A percentile compares a stretch with the other conserved stretches of the same genome.
phyloP scores from a whole-genome alignment of 352 stramenopile genomes.

The Phytophthora sp. region DNA sequence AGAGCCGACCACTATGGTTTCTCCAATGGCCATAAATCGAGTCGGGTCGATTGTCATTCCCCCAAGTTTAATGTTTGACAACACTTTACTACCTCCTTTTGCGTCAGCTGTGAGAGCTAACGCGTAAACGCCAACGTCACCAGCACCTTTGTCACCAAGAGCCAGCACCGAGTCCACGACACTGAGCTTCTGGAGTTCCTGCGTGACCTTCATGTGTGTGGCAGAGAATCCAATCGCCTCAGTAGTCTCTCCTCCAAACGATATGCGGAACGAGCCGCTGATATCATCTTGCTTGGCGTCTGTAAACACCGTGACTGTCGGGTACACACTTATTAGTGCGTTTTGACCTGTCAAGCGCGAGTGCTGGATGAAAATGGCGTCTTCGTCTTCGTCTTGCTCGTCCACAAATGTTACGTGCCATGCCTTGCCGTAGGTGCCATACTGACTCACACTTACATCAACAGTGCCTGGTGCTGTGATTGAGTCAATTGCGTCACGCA shows the following conservation, averaged over 20 bases:
- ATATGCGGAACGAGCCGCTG: slow-evolving; percentile 61
- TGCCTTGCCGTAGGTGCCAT: slow-evolving; percentile 69
- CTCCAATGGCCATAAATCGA: slow-evolving; percentile 63
- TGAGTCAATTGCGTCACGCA: slow-evolving; percentile 89
- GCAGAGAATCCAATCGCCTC: slow-evolving; percentile 64
- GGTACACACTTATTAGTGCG: slow-evolving; percentile 72
- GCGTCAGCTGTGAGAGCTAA: slow-evolving; percentile 57
- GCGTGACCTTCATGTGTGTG: slow-evolving; percentile 72
- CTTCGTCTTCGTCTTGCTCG: slow-evolving; percentile 52
- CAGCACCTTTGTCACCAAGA: slow-evolving; percentile 43
- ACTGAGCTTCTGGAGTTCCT: slow-evolving; percentile 74
- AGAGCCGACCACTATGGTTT: slow-evolving; percentile 48
- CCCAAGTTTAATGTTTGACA: slow-evolving; percentile 50
- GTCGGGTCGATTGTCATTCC: slow-evolving; percentile 59
- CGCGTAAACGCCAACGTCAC: slow-evolving; percentile 65
- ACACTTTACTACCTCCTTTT: slow-evolving; percentile 24
- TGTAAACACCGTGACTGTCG: slow-evolving; percentile 64
- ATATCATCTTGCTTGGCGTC: slow-evolving; percentile 66
- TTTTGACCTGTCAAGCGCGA: slow-evolving; percentile 75
- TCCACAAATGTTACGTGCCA: slow-evolving; percentile 94
- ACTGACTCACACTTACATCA: slow-evolving; percentile 77
- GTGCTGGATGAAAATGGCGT: slow-evolving; percentile 81
- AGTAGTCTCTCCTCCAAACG: slow-evolving; percentile 56
- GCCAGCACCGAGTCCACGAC: slow-evolving; percentile 67
- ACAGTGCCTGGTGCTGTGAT: slow-evolving; percentile 85